Conservation (phyloP, 768 basidiomycete genomes). For the Chlorophyllum brunneum region DNA sequence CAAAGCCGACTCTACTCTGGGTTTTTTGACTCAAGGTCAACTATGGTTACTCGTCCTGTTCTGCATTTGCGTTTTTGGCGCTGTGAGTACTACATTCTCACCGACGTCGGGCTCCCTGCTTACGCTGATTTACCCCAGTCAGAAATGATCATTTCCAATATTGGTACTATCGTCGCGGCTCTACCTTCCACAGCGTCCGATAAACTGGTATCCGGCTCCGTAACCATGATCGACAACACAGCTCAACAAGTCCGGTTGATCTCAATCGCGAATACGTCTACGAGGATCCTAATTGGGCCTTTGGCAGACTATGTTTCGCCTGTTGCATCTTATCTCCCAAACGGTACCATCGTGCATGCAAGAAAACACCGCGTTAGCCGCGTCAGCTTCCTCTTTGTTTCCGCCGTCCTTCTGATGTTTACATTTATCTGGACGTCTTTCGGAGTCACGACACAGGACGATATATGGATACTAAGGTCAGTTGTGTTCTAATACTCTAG, state of each 20-base stretch:
- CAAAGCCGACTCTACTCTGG: conserved; percentile 25
- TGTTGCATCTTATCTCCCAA: conserved; percentile 39
- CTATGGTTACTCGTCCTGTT: conserved; percentile 65
- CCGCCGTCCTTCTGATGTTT: conserved; percentile 42
- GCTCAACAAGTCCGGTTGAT: conserved; percentile 67
- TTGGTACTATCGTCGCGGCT: conserved; percentile 71
- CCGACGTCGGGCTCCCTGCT: neutral
- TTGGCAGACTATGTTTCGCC: conserved; percentile 75
- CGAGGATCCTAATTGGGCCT: conserved; percentile 64
- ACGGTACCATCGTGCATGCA: conserved; percentile 30
- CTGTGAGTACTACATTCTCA: conserved; percentile 41
- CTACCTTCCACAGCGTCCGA: conserved; percentile 36
- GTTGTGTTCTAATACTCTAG: neutral
- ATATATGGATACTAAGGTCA: conserved; percentile 74
- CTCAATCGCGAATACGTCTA: conserved; percentile 67
- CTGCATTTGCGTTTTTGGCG: conserved; percentile 55
- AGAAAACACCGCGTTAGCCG: conserved; percentile 59
- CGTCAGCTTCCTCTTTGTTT: conserved; percentile 51
- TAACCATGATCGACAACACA: conserved; percentile 30
- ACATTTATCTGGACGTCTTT: conserved; percentile 56
- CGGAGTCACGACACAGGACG: conserved; percentile 41
- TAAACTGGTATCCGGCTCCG: neutral
- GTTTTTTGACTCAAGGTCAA: conserved; percentile 48
- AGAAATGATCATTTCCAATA: conserved; percentile 83
- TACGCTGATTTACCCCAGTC: conserved; percentile 34